These are phyloP conservation scores for Orbilia ellipsospora DNA, from an alignment of 2,329 filamentous ascomycete genomes.

Conservation along the genomic window DNA sequence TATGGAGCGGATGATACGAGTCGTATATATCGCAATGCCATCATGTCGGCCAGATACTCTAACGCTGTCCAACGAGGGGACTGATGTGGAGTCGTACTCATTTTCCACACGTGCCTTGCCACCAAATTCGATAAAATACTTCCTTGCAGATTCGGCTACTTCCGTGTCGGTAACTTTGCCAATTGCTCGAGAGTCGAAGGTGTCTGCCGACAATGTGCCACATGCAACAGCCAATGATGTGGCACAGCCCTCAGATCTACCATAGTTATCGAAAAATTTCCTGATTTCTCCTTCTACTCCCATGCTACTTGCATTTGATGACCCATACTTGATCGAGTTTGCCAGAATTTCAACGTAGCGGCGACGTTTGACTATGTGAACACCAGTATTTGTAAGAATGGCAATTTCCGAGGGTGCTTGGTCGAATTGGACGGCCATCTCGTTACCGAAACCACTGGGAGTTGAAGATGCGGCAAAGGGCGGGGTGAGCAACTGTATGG, in stretches of 20 bases:
- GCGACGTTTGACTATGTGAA: conserved; percentile 85
- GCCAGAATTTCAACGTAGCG: conserved; percentile 93
- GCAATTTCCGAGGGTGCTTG: conserved; percentile 83
- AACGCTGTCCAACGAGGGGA: conserved; percentile 74
- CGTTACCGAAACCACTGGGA: conserved; percentile 88
- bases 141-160: conserved; percentile 84
- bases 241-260: conserved; percentile 86
- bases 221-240: conserved; percentile 94
- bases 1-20: conserved; percentile 84
- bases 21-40: conserved; percentile 86
- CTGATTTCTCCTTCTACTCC: conserved; percentile 83
- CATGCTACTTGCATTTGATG: conserved; percentile 72
- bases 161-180: conserved; percentile 86
- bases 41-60: conserved; percentile 88
- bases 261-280: conserved; percentile 85
- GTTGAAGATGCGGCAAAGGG: conserved; percentile 76
- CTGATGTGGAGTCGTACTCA: conserved; percentile 63
- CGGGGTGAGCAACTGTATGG: conserved; percentile 79
- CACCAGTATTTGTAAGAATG: conserved; percentile 87
- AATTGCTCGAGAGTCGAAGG: conserved; percentile 67
- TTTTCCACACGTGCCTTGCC: conserved; percentile 83
- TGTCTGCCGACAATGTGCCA: conserved; percentile 69
- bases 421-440: conserved; percentile 96
- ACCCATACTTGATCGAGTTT: conserved; percentile 77
- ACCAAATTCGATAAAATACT: conserved; percentile 90